Percentiles rank a stretch among this genome's conserved stretches.
Conservation (phyloP, 495 filamentous ascomycete genomes). For the Xylaria cubensis region DNA sequence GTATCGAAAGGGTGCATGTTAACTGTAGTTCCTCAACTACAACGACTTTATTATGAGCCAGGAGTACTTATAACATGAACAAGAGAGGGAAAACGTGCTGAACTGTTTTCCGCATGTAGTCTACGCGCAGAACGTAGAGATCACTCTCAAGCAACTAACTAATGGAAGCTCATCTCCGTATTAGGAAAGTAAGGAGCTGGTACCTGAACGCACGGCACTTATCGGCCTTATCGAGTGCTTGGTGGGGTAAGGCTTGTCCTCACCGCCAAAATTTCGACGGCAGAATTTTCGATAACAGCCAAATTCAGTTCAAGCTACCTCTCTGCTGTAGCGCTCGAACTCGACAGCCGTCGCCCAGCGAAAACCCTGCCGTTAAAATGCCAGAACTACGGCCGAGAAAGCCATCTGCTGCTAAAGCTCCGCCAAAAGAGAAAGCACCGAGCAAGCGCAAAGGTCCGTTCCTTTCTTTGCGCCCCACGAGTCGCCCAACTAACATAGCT, state of each 20-base stretch:
- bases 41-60: background rate
- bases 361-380: slow-evolving; percentile 34
- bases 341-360: background rate
- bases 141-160: background rate
- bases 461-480: background rate
- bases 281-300: slow-evolving; percentile 38
- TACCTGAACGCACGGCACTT: slow-evolving; percentile 2
- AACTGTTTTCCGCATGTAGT: background rate
- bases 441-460: slow-evolving; percentile 61
- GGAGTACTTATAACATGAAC: background rate
- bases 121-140: background rate
- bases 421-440: slow-evolving; percentile 63
- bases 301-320: slow-evolving; percentile 24
- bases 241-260: slow-evolving; percentile 17
- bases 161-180: background rate
- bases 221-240: slow-evolving; percentile 14
- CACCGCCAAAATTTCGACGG: slow-evolving; percentile 43
- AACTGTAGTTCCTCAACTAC: background rate
- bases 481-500: slow-evolving; percentile 1
- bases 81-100: background rate
- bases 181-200: slow-evolving; percentile 5
- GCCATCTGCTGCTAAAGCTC: slow-evolving; percentile 60
- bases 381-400: slow-evolving; percentile 73
- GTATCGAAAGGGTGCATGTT: background rate
- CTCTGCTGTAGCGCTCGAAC: background rate